Evolutionary conservation across 495 filamentous ascomycete genomes (phyloP).

Genomic region (Neurospora sp.): DNA sequence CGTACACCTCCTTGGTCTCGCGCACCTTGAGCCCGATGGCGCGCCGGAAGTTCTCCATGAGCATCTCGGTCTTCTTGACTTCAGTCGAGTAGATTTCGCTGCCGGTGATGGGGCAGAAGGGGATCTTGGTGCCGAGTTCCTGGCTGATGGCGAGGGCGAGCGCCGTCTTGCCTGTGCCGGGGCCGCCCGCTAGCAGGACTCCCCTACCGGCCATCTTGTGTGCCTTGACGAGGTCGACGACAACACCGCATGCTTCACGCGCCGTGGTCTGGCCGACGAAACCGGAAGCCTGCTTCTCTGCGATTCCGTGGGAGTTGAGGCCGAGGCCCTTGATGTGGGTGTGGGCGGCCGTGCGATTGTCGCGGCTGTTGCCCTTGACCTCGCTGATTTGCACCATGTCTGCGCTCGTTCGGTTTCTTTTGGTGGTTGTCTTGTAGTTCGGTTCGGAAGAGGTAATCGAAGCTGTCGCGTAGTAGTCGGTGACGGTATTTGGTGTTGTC

Average conservation of each 20-base stretch:
- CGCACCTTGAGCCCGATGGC: slow-evolving; percentile 93
- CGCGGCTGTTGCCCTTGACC: slow-evolving; percentile 89
- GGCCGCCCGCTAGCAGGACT: slow-evolving; percentile 80
- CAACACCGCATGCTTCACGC: slow-evolving; percentile 87
- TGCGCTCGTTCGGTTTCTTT: neutral
- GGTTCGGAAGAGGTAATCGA: neutral
- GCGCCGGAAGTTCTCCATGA: slow-evolving; percentile 97
- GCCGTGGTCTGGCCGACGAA: slow-evolving; percentile 86
- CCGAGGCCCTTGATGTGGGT: slow-evolving; percentile 95
- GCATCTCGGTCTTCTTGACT: slow-evolving; percentile 96
- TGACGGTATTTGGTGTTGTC: neutral
- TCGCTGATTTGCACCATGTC: slow-evolving; percentile 90
- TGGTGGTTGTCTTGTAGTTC: neutral
- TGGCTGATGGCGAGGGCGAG: slow-evolving; percentile 89
- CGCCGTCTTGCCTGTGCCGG: slow-evolving; percentile 94
- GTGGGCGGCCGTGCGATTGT: slow-evolving; percentile 90
- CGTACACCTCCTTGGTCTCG: slow-evolving; percentile 97
- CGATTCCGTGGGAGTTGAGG: slow-evolving; percentile 68
- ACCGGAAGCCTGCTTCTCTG: slow-evolving; percentile 64
- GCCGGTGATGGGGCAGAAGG: slow-evolving; percentile 93
- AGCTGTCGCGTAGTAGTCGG: neutral
- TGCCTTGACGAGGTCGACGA: slow-evolving; percentile 86
- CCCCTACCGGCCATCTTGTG: slow-evolving; percentile 97
- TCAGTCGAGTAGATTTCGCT: slow-evolving; percentile 96
- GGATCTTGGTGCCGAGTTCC: slow-evolving; percentile 93